Conservation (phyloP, 2,329 filamentous ascomycete genomes). For the Apiospora hydei region DNA sequence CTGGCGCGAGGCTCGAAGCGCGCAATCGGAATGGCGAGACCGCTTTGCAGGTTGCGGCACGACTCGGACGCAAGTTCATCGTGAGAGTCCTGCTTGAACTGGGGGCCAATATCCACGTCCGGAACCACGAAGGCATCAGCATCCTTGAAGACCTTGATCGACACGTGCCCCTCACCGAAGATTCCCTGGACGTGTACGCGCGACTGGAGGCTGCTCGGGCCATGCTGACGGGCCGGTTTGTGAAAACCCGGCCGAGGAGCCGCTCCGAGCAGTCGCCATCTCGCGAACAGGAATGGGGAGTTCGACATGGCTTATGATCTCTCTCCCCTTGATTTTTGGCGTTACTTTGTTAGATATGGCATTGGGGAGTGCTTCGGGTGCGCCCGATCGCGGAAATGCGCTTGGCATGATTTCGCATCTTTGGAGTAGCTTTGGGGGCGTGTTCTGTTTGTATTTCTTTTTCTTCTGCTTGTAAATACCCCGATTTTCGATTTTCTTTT, state of each 20-base stretch:
- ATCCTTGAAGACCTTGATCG: conserved; percentile 55
- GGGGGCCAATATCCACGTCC: conserved; percentile 56
- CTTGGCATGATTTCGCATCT: not conserved
- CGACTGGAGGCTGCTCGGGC: conserved; percentile 55
- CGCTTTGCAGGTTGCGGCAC: conserved; percentile 60
- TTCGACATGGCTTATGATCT: not conserved
- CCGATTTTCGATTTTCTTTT: not conserved
- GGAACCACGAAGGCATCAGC: conserved; percentile 53
- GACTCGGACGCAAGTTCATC: conserved; percentile 60
- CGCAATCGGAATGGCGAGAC: conserved; percentile 64
- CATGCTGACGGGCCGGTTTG: conserved; percentile 49
- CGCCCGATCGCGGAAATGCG: not conserved
- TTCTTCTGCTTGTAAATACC: not conserved
- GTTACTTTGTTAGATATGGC: not conserved
- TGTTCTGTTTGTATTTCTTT: not conserved
- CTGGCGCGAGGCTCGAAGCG: conserved; percentile 54
- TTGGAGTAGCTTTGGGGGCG: not conserved
- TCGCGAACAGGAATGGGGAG: not conserved
- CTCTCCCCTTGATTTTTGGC: not conserved
- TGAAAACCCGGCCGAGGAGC: conserved; percentile 24
- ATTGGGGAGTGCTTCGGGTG: not conserved
- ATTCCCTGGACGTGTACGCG: conserved; percentile 46
- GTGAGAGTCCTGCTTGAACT: conserved; percentile 53
- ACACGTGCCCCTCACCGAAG: conserved; percentile 44
- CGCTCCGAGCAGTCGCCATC: conserved; percentile 7